Evolutionary conservation across 2,329 filamentous ascomycete species (phyloP), one percentile per base, ranked within the genome.

Genomic region (Torrubiellomyces zombiae): DNA sequence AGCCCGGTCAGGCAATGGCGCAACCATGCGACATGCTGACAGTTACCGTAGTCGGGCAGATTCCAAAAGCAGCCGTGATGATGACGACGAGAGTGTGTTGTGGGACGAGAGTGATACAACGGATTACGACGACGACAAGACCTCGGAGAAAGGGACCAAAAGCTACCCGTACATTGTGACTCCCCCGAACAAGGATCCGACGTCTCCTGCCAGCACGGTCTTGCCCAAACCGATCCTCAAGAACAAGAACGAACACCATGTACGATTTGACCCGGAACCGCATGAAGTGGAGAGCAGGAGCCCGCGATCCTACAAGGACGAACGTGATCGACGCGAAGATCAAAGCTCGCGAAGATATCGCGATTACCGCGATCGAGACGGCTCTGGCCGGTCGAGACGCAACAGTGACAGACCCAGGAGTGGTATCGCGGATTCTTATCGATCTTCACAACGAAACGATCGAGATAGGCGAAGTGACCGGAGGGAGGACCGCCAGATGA

Each of bases 201-300:
- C 42, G 1, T 54, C 49, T 0, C 45, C 51, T 0, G 37, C 51
- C 2, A 47, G 42, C 23, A 49, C 48, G 5, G 42, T 47, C 3
- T 42, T 39, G 30, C 67, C 66, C 2, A 70, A 68, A 36, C 59
- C 65, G 5, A 71, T 71, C n/a, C 49, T 71, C 11, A 71, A 71
- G 50, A 71, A 71, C 39, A 60, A 56, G 36, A 66, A 67, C 31
- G 58, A 60, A 23, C 62, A 70, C 30, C 62, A 62, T 22, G 63
- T 71, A 5, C 56, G 58, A 4, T 67, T 67, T 30, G 56, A 61
- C 18, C 53, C 56, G 1, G 53, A 62, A 36, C 55, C 56, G 10
- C 42, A 55, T 27, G 52, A 67, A 39, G 40, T 67, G 20, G 43
- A 53, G 24, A 26, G 42, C 2, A 39, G 39, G 14, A 39, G 37